Conservation (phyloP, 2,329 filamentous ascomycete genomes). For the Gnomoniopsis sp. region DNA sequence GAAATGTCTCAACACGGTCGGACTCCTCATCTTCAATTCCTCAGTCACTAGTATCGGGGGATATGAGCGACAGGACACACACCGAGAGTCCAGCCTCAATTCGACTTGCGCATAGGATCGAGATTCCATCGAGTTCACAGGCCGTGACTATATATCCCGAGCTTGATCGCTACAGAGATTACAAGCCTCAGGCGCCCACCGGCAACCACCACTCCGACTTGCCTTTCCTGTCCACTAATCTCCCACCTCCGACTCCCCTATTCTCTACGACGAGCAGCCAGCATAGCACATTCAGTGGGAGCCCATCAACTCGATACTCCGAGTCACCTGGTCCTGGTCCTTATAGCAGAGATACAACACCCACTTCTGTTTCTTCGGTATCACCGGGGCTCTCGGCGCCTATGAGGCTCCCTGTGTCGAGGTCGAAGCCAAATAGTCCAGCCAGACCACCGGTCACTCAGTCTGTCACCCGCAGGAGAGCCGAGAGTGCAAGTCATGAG, state of each 20-base stretch:
- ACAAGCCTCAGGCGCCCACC: slow-evolving; percentile 35
- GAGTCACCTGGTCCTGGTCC: slow-evolving; percentile 66
- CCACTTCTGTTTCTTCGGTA: slow-evolving; percentile 73
- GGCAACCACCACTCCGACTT: slow-evolving; percentile 39
- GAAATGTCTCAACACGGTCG: slow-evolving; percentile 34
- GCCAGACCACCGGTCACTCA: slow-evolving; percentile 52
- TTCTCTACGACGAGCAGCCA: slow-evolving; percentile 58
- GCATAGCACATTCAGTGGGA: slow-evolving; percentile 60
- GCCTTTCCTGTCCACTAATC: slow-evolving; percentile 55
- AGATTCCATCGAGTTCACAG: slow-evolving; percentile 36
- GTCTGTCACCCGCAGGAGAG: slow-evolving; percentile 55
- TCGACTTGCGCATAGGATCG: slow-evolving; percentile 38
- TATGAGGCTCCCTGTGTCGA: slow-evolving; percentile 42
- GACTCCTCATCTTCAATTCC: slow-evolving; percentile 41
- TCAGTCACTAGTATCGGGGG: slow-evolving; percentile 34
- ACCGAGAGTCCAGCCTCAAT: slow-evolving; percentile 43
- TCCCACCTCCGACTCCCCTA: slow-evolving; percentile 65
- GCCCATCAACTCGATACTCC: slow-evolving; percentile 72
- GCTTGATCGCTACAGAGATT: slow-evolving; percentile 56
- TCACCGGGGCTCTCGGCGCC: slow-evolving; percentile 60
- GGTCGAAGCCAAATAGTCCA: slow-evolving; percentile 53
- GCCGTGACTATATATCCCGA: slow-evolving; percentile 54
- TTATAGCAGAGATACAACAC: slow-evolving; percentile 75
- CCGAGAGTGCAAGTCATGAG: slow-evolving; percentile 53
- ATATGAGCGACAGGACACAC: slow-evolving; percentile 37